These are phyloP conservation scores for Favolaschia claudopus DNA, from an alignment of 768 basidiomycete genomes.

Conservation along the genomic window DNA sequence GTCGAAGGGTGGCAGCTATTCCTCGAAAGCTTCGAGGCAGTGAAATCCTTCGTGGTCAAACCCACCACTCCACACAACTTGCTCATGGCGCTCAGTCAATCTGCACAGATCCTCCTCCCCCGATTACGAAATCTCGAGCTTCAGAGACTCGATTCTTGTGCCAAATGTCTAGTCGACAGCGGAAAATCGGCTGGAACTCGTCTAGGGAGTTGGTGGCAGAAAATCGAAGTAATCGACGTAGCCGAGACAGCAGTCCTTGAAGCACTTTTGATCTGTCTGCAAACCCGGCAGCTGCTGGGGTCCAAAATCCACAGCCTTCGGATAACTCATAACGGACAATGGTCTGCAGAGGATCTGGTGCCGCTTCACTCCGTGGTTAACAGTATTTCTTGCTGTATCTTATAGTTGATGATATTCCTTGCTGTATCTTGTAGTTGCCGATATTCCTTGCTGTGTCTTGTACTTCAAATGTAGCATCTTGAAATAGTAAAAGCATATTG, in stretches of 20 bases:
- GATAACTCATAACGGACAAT: neutral
- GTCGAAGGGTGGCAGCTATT: neutral
- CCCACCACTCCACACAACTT: slow-evolving; percentile 6
- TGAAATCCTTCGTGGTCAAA: neutral
- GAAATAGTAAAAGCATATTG: slow-evolving; percentile 4
- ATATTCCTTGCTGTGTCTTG: neutral
- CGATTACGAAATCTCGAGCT: slow-evolving; percentile 2
- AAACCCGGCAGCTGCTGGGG: neutral
- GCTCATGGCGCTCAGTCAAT: neutral
- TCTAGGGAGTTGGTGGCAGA: slow-evolving; percentile 10
- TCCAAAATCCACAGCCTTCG: neutral
- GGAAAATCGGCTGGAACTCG: neutral
- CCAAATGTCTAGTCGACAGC: neutral
- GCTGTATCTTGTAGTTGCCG: neutral
- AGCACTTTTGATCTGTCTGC: neutral
- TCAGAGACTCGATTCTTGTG: neutral
- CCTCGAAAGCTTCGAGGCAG: neutral
- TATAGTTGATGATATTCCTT: neutral
- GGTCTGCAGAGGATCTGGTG: neutral
- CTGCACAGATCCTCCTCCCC: neutral
- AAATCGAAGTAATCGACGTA: neutral
- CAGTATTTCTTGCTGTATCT: neutral
- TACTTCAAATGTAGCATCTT: too few species aligned
- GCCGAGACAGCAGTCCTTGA: slow-evolving; percentile 2
- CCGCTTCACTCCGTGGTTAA: neutral